Base-by-base conservation (phyloP, 106 monocot genomes). In the Gastrodia elata region DNA sequence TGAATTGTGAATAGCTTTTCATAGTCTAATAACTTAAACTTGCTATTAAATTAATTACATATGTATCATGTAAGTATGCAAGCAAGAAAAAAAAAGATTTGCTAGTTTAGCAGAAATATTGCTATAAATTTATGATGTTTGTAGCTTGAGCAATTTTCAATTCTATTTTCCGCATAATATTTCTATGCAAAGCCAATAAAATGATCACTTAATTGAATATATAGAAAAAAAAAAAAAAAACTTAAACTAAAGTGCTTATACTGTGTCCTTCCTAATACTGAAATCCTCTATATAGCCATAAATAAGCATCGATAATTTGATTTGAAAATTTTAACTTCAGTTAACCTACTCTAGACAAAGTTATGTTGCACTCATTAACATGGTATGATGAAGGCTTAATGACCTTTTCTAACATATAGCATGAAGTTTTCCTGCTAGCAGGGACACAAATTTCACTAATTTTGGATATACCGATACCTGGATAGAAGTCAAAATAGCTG, bases 401-500 rank as follows among this genome's bases (percentile, higher is more conserved):
- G 52, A n/a, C 22, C 7, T 52, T 52, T 22, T n/a, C 0, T 52
- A 52, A 5, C 0, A 52, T 52, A 52, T n/a, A 22, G n/a, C 22
- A n/a, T 52, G 24, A 22, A 52, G 6, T 8, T 20, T 46, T 46
- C 10, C 3, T 15, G 46, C 13, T 18, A 42, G 14, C 42, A 14
- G n/a, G 4, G 5, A 52, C 0, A 52, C 20, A 52, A 52, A 52
- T 52, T 18, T 52, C 52, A 52, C 57, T 48, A 1, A 25, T 26
- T 57, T 8, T 57, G 3, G n/a, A 22, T 7, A 4, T 57, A 9
- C 8, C 25, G 7, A 64, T 77, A 78, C 77, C 77, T 77, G 77
- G 58, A 77, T 77, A 27, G 77, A 77, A 70, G 77, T 77, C 57
- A 77, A 16, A 55, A 77, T 77, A 38, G 77, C 70, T 22, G 70